phyloP scores from a whole-genome alignment of 2,329 filamentous ascomycete genomes.

The Hymenotorrendiella dingleyae region DNA sequence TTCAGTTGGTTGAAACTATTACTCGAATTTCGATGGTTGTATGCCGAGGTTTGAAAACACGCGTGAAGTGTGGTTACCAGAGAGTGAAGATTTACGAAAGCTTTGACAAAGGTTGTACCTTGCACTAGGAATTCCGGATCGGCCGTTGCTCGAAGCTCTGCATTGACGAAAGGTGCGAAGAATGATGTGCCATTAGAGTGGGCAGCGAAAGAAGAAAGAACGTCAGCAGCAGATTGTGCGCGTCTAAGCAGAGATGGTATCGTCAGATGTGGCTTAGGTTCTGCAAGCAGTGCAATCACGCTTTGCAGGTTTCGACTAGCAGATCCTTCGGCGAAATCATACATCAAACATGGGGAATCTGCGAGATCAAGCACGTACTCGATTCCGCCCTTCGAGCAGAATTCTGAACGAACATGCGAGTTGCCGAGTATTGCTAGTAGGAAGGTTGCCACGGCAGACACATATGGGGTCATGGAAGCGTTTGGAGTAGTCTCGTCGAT shows the following conservation, averaged over 20 bases:
- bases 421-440: slow-evolving; percentile 40
- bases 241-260: slow-evolving; percentile 76
- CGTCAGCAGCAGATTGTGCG: slow-evolving; percentile 62
- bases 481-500: slow-evolving; percentile 18
- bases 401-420: slow-evolving; percentile 38
- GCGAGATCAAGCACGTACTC: slow-evolving; percentile 81
- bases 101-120: slow-evolving; percentile 74
- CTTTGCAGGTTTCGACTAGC: slow-evolving; percentile 66
- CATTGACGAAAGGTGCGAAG: slow-evolving; percentile 61
- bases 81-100: slow-evolving; percentile 69
- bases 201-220: slow-evolving; percentile 58
- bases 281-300: slow-evolving; percentile 72
- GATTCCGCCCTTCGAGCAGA: slow-evolving; percentile 74
- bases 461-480: slow-evolving; percentile 44
- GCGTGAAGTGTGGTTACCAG: slow-evolving; percentile 70
- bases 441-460: slow-evolving; percentile 73
- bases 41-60: slow-evolving; percentile 57
- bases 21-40: slow-evolving; percentile 48
- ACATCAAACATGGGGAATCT: slow-evolving; percentile 73
- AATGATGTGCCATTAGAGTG: slow-evolving; percentile 50
- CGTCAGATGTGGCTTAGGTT: slow-evolving; percentile 73
- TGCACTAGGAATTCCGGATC: slow-evolving; percentile 41
- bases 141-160: slow-evolving; percentile 32
- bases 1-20: slow-evolving; percentile 71
- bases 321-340: slow-evolving; percentile 61